Evolutionary conservation across 768 basidiomycete genomes (phyloP), one percentile per base, ranked within the genome.

Genomic region (Leccinum broughii): DNA sequence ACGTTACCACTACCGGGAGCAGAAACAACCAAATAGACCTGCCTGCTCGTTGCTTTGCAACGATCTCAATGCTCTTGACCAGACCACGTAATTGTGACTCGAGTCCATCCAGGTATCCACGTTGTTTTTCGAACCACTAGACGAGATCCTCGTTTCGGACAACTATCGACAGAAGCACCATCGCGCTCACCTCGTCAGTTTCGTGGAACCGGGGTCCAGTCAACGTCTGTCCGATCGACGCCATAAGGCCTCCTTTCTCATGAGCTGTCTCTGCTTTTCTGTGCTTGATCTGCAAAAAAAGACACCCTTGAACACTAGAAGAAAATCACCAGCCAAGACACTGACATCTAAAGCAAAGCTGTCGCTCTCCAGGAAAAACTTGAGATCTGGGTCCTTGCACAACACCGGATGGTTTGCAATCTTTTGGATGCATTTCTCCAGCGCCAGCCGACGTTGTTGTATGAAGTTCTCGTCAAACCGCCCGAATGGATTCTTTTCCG

Each of bases 401-500:
- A 99, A 76, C 5, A 95, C 86, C 0, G 95, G 94, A 70, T 99
- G 97, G 65, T 91, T 90, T 10, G 92, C 92, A 54, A 89, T 95
- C 76, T 98, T 98, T 70, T 89, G 87, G 51, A 98, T 85, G 69
- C 94, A 97, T 69, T 90, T 88, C 69, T 98, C 91, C 15, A 99
- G 80, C 0, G 87, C 94, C 22, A 83, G 70, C 24, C 96, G 82
- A 2, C 97, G 84, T 64, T 93, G 92, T 61, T 90, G 87, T 39
- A 99, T 87, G 66, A 99, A 98, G 30, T 89, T 84, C 54, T 94
- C 88, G 66, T 94, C 92, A 74, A 99, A 99, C 17, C 97, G 86
- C 6, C 93, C 94, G 66, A 97, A 92, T 0, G 93, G 78, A 62
- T 90, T 93, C 80, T 99, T 99, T 73, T 96, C 97, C 0, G 97